Evolutionary conservation across 2,329 filamentous ascomycete genomes (phyloP).

Genomic region (Botrytis byssoidea): DNA sequence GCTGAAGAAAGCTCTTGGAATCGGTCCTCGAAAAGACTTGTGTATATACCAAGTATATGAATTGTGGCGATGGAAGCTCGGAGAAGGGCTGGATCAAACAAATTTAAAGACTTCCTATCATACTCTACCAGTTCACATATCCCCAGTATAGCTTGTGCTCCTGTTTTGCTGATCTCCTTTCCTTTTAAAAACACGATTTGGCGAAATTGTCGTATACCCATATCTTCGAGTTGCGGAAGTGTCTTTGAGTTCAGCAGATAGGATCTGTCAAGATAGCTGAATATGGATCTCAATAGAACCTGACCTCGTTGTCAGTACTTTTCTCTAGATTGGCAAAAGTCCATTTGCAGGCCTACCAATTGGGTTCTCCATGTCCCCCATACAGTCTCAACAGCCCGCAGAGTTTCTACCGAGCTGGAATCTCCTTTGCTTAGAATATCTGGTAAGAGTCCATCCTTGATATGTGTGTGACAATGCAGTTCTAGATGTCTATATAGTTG

Average conservation of each 20-base stretch:
- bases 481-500: constrained; percentile 67
- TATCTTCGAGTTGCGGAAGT: constrained; percentile 72
- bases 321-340: not conserved
- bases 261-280: constrained; percentile 90
- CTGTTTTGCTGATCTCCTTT: constrained; percentile 39
- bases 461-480: constrained; percentile 63
- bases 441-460: constrained; percentile 60
- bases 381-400: constrained; percentile 54
- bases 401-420: constrained; percentile 58
- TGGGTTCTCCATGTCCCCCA: constrained; percentile 82
- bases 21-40: constrained; percentile 71
- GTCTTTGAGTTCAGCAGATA: constrained; percentile 76
- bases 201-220: constrained; percentile 75
- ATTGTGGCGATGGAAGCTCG: constrained; percentile 77
- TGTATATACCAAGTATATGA: constrained; percentile 80
- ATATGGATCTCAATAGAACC: constrained; percentile 79
- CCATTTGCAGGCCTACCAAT: constrained; percentile 54
- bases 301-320: constrained; percentile 40
- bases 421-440: constrained; percentile 50
- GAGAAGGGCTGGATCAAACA: constrained; percentile 65
- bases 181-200: constrained; percentile 47
- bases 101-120: constrained; percentile 59
- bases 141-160: constrained; percentile 50
- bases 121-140: constrained; percentile 73
- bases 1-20: constrained; percentile 66